phyloP scores from a whole-genome alignment of 305 asterid genomes.

The Solanum hybrid region DNA sequence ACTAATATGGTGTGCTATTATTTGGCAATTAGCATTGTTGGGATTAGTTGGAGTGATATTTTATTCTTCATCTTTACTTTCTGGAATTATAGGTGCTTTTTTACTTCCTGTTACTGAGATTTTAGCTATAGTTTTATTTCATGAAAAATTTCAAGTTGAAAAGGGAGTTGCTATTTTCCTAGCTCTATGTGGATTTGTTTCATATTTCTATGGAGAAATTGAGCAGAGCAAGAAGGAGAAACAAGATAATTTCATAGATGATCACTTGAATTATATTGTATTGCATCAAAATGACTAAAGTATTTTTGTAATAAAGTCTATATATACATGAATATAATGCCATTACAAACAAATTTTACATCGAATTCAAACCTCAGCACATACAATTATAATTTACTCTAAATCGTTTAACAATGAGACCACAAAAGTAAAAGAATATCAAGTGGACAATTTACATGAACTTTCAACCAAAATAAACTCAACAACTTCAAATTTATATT shows the following conservation, averaged over 20 bases:
- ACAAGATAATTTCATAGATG: background rate
- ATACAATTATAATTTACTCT: background rate
- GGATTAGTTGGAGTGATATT: slow-evolving; percentile 1
- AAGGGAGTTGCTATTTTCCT: background rate
- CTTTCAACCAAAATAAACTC: background rate
- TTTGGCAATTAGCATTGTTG: background rate
- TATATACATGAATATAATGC: background rate
- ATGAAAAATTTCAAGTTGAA: background rate
- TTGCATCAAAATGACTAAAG: background rate
- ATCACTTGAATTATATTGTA: background rate
- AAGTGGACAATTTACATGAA: background rate
- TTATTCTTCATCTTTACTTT: background rate
- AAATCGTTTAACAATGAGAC: background rate
- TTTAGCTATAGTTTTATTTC: background rate
- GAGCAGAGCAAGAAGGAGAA: background rate
- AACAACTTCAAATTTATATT: background rate
- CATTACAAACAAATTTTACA: background rate
- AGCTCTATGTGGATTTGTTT: slow-evolving; percentile 3
- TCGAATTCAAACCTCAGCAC: background rate
- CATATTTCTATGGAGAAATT: background rate
- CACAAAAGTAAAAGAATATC: background rate
- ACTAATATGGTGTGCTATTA: background rate
- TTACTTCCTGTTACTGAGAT: background rate
- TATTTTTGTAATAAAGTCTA: background rate
- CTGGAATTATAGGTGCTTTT: background rate